These are phyloP conservation scores for Quercus parvula DNA, from an alignment of 306 rosid genomes.

Conservation along the genomic window DNA sequence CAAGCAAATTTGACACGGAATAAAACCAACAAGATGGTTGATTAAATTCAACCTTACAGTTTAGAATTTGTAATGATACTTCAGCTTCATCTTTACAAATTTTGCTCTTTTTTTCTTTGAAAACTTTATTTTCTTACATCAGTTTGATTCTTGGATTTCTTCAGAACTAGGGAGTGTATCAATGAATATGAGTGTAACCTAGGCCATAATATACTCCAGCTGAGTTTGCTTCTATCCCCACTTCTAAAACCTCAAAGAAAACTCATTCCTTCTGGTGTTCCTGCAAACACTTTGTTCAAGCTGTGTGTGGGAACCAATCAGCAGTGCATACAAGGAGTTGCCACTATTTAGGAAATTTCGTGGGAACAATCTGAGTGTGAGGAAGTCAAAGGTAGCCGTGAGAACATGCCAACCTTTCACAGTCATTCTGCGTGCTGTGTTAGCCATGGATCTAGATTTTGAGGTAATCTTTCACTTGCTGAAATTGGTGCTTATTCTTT, in stretches of 20 bases:
- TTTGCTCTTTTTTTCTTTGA: slow-evolving; percentile 32
- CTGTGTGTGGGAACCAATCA: slow-evolving; percentile 42
- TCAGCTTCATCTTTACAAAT: not conserved
- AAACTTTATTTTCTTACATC: not conserved
- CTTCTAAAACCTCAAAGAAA: slow-evolving; percentile 54
- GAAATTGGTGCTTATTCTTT: slow-evolving; percentile 9
- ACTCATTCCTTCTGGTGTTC: slow-evolving; percentile 47
- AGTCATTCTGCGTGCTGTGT: slow-evolving; percentile 52
- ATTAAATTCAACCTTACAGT: no score
- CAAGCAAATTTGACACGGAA: no score
- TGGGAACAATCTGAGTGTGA: slow-evolving; percentile 43
- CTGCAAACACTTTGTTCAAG: slow-evolving; percentile 45
- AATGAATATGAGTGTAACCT: slow-evolving; percentile 58
- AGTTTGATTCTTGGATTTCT: slow-evolving; percentile 27
- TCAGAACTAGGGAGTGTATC: slow-evolving; percentile 39
- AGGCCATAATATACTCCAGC: slow-evolving; percentile 62
- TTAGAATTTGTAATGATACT: not conserved
- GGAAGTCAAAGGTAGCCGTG: slow-evolving; percentile 46
- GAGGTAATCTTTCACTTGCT: slow-evolving; percentile 37
- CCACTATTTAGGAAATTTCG: slow-evolving; percentile 46
- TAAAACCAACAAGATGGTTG: no score
- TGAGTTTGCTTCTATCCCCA: slow-evolving; percentile 45
- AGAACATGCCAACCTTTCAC: slow-evolving; percentile 29
- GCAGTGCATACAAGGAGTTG: slow-evolving; percentile 35
- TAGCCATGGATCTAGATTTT: slow-evolving; percentile 47